Evolutionary conservation across 371 early-diverging fungal species (phyloP), one percentile per base, ranked within the genome.

Genomic region (Mortierella sp.): DNA sequence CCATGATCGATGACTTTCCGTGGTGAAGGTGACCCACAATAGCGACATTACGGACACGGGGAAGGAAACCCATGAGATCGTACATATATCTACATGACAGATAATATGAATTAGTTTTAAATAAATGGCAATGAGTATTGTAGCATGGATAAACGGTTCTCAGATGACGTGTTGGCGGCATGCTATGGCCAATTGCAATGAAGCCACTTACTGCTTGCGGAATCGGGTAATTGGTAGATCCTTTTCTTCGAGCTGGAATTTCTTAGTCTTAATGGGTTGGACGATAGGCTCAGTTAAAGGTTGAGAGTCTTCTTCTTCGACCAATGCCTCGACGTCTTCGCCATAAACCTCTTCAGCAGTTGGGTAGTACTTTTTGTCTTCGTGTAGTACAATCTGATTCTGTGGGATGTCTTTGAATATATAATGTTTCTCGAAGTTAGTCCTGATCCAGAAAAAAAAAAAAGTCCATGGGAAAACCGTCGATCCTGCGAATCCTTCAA

Each of bases 261-360:
- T 94, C 81, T 93, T 92, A 41, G 88, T 86, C 85, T 94, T 94
- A 69, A 95, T 85, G 5, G 99, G 98, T 38, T 96, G 96, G 68
- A 99, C 90, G 68, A 98, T 97, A 41, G 99, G 99, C 81, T 95
- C 96, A 0, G 96, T 89, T 58, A 99, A 87, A n/a, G 97, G 95
- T 82, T 98, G 98, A 4, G 98, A 95, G 84, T 99, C 99, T 83
- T 98, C 62, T 41, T 55, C 98, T 78, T 99, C 96, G 4, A 98
- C 98, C 59, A 99, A 78, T 0, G 95, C 91, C 83, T 99, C 99
- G 16, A 98, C 99, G 21, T 91, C 99, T 32, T 91, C 89, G 8
- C 99, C 99, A 83, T 95, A 99, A n/a, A 99, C 95, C 78, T 98
- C 98, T 84, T 95, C 96, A 4, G 98, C 98, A 24, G 95, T 92